Conservation (phyloP, 139 green algal genomes). For the Tetraselmis chui region DNA sequence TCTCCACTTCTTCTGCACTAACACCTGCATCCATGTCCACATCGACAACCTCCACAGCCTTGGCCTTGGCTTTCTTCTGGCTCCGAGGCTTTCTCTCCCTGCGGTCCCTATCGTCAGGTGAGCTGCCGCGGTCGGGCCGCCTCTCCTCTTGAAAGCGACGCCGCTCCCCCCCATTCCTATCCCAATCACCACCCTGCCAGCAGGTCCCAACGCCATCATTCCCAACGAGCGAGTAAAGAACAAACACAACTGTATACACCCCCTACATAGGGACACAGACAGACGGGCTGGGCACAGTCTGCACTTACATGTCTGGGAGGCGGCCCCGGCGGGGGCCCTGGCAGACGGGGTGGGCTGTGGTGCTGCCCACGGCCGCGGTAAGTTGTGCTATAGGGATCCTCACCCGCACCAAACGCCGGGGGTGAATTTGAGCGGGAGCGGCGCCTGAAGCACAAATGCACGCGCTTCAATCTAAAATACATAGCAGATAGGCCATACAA, state of each 20-base stretch:
- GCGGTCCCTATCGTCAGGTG: background rate
- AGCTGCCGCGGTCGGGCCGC: background rate
- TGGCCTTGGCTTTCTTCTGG: background rate
- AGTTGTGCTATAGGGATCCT: background rate
- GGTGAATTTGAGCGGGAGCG: background rate
- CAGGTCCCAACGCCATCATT: too few species aligned
- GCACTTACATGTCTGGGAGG: background rate
- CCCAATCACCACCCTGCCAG: background rate
- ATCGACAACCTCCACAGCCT: background rate
- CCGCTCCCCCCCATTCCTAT: background rate
- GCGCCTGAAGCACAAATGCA: too few species aligned
- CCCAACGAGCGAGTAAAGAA: too few species aligned
- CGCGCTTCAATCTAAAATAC: too few species aligned
- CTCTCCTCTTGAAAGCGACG: background rate
- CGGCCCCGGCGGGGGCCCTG: too few species aligned
- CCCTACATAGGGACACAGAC: too few species aligned
- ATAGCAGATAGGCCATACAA: too few species aligned
- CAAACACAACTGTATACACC: too few species aligned
- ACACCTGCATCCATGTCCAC: conserved; percentile 64
- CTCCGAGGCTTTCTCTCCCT: background rate
- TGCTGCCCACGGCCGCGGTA: background rate
- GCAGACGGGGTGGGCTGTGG: background rate
- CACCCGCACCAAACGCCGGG: background rate
- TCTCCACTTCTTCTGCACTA: conserved; percentile 70
- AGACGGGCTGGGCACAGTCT: too few species aligned